A percentile compares a stretch with the other conserved stretches of the same genome.
Evolutionary conservation across 2,329 filamentous ascomycete species (phyloP).

Genomic region (Lasiodiplodia citricola): DNA sequence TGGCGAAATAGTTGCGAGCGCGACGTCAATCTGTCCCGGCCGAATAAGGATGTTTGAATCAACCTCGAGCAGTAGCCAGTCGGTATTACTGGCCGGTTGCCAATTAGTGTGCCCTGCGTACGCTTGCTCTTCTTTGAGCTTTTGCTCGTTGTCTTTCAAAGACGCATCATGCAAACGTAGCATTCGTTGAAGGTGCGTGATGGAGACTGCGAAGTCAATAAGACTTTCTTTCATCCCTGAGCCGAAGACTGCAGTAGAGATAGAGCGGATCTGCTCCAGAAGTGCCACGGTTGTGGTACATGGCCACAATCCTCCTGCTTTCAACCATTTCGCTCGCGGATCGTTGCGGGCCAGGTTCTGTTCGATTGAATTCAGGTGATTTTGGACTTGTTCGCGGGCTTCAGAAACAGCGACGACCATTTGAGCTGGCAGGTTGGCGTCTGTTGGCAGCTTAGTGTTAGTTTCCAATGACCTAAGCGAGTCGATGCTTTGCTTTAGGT

Average conservation of each 20-base stretch:
- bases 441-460: too few relatives aligned
- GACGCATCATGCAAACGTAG: slow-evolving; percentile 49
- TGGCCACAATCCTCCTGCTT: slow-evolving; percentile 30
- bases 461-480: neutral
- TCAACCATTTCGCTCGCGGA: slow-evolving; percentile 32
- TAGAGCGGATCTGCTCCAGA: slow-evolving; percentile 55
- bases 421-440: neutral
- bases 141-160: slow-evolving; percentile 33
- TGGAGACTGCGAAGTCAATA: slow-evolving; percentile 49
- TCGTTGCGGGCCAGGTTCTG: neutral
- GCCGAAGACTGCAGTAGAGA: slow-evolving; percentile 38
- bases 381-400: neutral
- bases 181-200: slow-evolving; percentile 55
- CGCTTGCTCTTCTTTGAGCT: slow-evolving; percentile 49
- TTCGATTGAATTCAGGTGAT: neutral
- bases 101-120: slow-evolving; percentile 63
- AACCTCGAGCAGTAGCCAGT: slow-evolving; percentile 72
- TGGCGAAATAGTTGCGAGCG: slow-evolving; percentile 63
- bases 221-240: slow-evolving; percentile 47
- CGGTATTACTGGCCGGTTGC: slow-evolving; percentile 58
- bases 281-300: slow-evolving; percentile 34
- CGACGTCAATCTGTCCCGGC: slow-evolving; percentile 66
- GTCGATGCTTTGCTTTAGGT: slow-evolving; percentile 16
- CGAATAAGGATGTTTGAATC: slow-evolving; percentile 69
- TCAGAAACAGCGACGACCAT: neutral